Evolutionary conservation across 2,329 filamentous ascomycete species (phyloP), one percentile per base, ranked within the genome.

Genomic region (Aspergillus pseudoviridinutans): DNA sequence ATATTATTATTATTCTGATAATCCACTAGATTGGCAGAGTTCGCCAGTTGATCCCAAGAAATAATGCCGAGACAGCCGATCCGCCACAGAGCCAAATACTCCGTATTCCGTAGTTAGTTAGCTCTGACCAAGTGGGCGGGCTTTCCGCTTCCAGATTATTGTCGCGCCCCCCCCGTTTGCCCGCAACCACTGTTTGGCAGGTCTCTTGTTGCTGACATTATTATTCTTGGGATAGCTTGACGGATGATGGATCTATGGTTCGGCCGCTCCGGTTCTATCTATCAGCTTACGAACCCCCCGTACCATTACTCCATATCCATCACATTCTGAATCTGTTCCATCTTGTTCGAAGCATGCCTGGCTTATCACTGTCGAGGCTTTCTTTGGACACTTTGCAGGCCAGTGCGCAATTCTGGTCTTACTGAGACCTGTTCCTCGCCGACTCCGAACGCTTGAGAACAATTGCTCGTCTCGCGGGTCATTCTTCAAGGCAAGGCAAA

Each of bases 341-440:
- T 51, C 14, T 32, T 49, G 7, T 44, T 20, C 53, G 27, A 60
- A 64, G 58, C 55, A 67, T 67, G 64, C 61, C 52, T 58, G 59
- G 55, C 58, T 55, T 56, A 58, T 58, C 50, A 55, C 52, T 52
- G 47, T 44, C 49, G 49, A 58, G 55, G 49, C 53, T 56, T 42
- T 51, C 14, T 53, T 49, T 55, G 58, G 53, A 57, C 59, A 55
- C 24, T 56, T 51, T 53, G 54, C 50, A 61, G 51, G 50, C 59
- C 41, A 56, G 50, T 61, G 58, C 57, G 57, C 55, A 61, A 55
- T 55, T 58, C 63, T 57, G 56, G 60, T 61, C 57, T 58, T 60
- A 66, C 61, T 64, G 60, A 64, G 61, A 62, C 54, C 58, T 64
- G 58, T 58, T 58, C 57, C 58, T 57, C 58, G 44, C 59, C 55